These are phyloP conservation scores for Serendipita indica DNA, from an alignment of 768 basidiomycete genomes.

Conservation along the genomic window DNA sequence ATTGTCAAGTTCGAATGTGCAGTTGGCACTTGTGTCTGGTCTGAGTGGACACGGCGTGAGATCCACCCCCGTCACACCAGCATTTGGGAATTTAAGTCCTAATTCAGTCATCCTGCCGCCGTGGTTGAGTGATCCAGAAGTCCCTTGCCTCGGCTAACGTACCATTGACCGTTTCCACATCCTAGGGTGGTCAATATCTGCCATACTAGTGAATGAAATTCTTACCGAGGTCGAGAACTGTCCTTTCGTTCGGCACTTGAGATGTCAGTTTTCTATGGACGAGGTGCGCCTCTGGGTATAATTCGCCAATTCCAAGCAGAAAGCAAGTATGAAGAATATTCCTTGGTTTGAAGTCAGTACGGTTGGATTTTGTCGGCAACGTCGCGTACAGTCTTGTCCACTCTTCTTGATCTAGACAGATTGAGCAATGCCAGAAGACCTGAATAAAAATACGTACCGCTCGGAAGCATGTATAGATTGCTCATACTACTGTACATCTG, in stretches of 20 bases:
- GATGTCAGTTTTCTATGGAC: not conserved
- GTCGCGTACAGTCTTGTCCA: not conserved
- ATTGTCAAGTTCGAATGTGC: constrained; percentile 25
- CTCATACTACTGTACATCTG: constrained; percentile 5
- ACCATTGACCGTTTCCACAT: constrained; percentile 4
- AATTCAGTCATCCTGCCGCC: not conserved
- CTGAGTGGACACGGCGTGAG: constrained; percentile 20
- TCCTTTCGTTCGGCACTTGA: not conserved
- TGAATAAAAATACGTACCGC: not conserved
- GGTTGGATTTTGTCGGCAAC: not conserved
- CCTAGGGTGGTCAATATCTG: not conserved
- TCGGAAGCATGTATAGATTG: constrained; percentile 3
- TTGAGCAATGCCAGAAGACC: not conserved
- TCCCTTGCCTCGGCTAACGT: not conserved
- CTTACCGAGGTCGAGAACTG: constrained; percentile 3
- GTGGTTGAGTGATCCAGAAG: not conserved
- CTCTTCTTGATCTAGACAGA: not conserved
- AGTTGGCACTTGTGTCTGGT: constrained; percentile 7
- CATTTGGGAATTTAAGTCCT: not conserved
- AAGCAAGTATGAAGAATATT: not conserved
- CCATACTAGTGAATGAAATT: not conserved
- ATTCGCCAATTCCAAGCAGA: not conserved
- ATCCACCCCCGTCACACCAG: constrained; percentile 24
- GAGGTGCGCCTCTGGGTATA: not conserved
- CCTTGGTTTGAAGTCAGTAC: not conserved